These are phyloP conservation scores for Coemansia sp. DNA, from an alignment of 192 early-diverging fungal genomes.

Conservation along the genomic window DNA sequence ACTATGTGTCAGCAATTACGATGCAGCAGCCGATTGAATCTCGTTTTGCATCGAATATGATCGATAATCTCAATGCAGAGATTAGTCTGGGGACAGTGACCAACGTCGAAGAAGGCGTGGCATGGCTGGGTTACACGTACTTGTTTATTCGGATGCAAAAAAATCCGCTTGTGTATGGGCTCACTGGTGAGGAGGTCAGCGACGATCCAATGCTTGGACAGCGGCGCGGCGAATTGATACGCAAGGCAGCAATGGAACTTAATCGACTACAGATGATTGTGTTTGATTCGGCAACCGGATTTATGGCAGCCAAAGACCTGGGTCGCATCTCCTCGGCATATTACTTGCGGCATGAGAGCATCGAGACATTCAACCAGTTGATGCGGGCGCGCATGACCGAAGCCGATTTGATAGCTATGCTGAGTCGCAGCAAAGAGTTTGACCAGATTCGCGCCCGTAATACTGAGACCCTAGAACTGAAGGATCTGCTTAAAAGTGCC, in stretches of 20 bases:
- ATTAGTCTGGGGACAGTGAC: slow-evolving; percentile 94
- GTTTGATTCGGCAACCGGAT: slow-evolving; percentile 79
- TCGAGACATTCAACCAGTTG: slow-evolving; percentile 82
- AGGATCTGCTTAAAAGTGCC: slow-evolving; percentile 60
- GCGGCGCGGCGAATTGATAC: slow-evolving; percentile 79
- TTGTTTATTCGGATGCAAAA: slow-evolving; percentile 92
- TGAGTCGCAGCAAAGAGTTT: slow-evolving; percentile 91
- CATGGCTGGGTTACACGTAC: slow-evolving; percentile 98
- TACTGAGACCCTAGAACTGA: slow-evolving; percentile 82
- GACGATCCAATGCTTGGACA: slow-evolving; percentile 79
- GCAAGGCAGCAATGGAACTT: slow-evolving; percentile 69
- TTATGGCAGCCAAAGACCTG: slow-evolving; percentile 84
- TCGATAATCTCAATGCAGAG: slow-evolving; percentile 98
- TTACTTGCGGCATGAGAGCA: slow-evolving; percentile 84
- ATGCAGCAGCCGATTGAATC: slow-evolving; percentile 98
- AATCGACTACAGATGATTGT: slow-evolving; percentile 91
- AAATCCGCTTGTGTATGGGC: slow-evolving; percentile 93
- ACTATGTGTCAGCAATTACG: slow-evolving; percentile 93
- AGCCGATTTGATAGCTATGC: slow-evolving; percentile 86
- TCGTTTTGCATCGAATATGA: slow-evolving; percentile 76
- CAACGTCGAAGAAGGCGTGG: slow-evolving; percentile 89
- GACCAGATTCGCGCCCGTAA: slow-evolving; percentile 89
- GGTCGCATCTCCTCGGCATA: slow-evolving; percentile 91
- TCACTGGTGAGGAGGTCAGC: slow-evolving; percentile 70
- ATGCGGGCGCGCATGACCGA: slow-evolving; percentile 91